These are phyloP conservation scores for Blastobotrys arbuscula DNA, from an alignment of 1,139 yeast species.

Conservation along the genomic window DNA sequence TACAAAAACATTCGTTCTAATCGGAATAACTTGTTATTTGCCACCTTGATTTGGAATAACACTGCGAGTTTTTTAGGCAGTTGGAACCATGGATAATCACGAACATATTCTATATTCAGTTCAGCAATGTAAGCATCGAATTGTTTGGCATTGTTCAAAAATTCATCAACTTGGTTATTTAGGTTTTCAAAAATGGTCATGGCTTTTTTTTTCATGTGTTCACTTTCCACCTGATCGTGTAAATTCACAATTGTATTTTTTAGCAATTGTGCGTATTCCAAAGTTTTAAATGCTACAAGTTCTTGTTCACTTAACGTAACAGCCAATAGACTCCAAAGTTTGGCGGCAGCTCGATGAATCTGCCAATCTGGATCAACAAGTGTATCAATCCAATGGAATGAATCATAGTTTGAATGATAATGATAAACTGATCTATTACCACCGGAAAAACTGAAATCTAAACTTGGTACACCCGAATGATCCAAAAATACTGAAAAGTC, in stretches of 20 bases:
- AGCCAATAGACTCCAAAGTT: slow-evolving; percentile 45
- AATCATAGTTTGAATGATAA: slow-evolving; percentile 66
- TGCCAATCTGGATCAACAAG: slow-evolving; percentile 55
- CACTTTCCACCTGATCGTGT: background rate
- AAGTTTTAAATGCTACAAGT: slow-evolving; percentile 39
- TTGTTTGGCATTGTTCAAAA: slow-evolving; percentile 22
- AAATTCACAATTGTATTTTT: background rate
- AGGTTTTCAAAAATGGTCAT: slow-evolving; percentile 18
- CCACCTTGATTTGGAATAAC: slow-evolving; percentile 28
- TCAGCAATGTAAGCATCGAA: slow-evolving; percentile 29
- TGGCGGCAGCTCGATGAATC: slow-evolving; percentile 49
- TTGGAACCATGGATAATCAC: slow-evolving; percentile 33
- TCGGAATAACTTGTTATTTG: slow-evolving; percentile 33
- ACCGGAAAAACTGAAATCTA: slow-evolving; percentile 49
- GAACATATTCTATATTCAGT: slow-evolving; percentile 27
- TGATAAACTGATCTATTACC: slow-evolving; percentile 53
- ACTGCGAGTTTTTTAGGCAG: slow-evolving; percentile 28
- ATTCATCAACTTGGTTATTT: slow-evolving; percentile 22
- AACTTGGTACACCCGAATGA: slow-evolving; percentile 59
- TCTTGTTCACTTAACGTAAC: slow-evolving; percentile 45
- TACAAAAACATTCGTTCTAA: slow-evolving; percentile 61
- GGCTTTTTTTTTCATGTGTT: background rate
- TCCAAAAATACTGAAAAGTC: slow-evolving; percentile 66
- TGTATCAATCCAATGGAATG: slow-evolving; percentile 58
- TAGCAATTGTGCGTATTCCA: slow-evolving; percentile 39